phyloP scores from a whole-genome alignment of 2,329 filamentous ascomycete species.

The Fusarium sp. region DNA sequence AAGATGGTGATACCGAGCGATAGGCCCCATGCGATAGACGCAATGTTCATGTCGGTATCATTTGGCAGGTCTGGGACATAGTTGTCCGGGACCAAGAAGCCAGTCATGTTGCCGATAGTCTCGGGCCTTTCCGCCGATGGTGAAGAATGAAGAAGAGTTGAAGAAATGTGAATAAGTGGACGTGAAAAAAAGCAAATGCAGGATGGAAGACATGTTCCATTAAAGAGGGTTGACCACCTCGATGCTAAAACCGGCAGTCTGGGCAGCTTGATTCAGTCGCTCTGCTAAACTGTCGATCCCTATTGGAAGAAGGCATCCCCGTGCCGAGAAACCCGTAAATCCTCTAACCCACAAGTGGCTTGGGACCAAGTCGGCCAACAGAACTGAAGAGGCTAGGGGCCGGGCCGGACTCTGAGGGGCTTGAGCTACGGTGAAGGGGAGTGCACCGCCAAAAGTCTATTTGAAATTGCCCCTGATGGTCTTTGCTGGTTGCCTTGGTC shows the following conservation, averaged over 20 bases:
- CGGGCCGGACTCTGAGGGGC: background rate
- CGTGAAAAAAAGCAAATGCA: background rate
- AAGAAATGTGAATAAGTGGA: background rate
- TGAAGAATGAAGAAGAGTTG: background rate
- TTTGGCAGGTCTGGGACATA: constrained; percentile 33
- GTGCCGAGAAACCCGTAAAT: background rate
- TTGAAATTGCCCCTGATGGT: background rate
- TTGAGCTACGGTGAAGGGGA: background rate
- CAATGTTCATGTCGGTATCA: constrained; percentile 44
- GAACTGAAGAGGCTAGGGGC: constrained; percentile 1
- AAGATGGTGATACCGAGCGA: constrained; percentile 42
- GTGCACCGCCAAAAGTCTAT: background rate
- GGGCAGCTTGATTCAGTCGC: background rate
- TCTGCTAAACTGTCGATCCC: constrained; percentile 4
- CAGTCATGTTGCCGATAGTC: constrained; percentile 30
- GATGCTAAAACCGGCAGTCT: background rate
- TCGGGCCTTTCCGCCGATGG: background rate
- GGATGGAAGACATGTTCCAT: background rate
- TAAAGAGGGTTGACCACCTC: background rate
- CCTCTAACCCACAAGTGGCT: background rate
- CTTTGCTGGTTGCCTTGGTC: background rate
- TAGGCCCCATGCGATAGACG: constrained; percentile 45
- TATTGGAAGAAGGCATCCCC: background rate
- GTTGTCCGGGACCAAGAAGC: constrained; percentile 39
- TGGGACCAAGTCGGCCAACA: background rate